These are phyloP conservation scores for Papilionanthe hybrid DNA, from an alignment of 116 monocot genomes.

Conservation along the genomic window DNA sequence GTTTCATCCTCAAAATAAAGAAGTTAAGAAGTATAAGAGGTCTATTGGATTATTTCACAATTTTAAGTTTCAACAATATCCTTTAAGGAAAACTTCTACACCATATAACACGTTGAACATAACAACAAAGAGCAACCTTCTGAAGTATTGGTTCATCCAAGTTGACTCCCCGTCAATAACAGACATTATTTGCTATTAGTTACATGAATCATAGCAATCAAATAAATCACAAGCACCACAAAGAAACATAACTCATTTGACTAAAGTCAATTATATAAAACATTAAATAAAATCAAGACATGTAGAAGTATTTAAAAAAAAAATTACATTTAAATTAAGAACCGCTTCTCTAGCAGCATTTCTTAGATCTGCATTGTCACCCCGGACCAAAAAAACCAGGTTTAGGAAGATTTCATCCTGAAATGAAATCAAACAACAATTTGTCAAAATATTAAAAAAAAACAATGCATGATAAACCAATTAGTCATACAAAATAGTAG, in stretches of 20 bases:
- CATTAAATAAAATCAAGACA: not conserved
- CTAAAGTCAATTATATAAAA: not conserved
- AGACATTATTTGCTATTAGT: not conserved
- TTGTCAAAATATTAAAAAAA: conserved; percentile 3
- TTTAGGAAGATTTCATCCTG: conserved; percentile 53
- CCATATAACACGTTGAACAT: too few species aligned
- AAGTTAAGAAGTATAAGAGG: too few species aligned
- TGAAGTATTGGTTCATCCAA: too few species aligned
- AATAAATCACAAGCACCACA: conserved; percentile 4
- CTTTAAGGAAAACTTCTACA: too few species aligned
- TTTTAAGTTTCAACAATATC: too few species aligned
- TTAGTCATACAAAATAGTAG: not conserved
- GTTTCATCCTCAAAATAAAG: too few species aligned
- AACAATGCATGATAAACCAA: not conserved
- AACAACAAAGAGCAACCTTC: too few species aligned
- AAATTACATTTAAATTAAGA: conserved; percentile 43
- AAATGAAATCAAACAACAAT: conserved; percentile 7
- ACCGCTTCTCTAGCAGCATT: conserved; percentile 54
- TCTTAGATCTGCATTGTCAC: conserved; percentile 41
- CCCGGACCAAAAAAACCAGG: conserved; percentile 38
- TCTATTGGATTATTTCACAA: too few species aligned
- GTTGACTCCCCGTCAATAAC: too few species aligned
- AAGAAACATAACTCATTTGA: not conserved
- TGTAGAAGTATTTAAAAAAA: not conserved
- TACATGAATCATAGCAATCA: not conserved